phyloP scores from a whole-genome alignment of 2,329 filamentous ascomycete genomes.

The Sporothrix globosa region DNA sequence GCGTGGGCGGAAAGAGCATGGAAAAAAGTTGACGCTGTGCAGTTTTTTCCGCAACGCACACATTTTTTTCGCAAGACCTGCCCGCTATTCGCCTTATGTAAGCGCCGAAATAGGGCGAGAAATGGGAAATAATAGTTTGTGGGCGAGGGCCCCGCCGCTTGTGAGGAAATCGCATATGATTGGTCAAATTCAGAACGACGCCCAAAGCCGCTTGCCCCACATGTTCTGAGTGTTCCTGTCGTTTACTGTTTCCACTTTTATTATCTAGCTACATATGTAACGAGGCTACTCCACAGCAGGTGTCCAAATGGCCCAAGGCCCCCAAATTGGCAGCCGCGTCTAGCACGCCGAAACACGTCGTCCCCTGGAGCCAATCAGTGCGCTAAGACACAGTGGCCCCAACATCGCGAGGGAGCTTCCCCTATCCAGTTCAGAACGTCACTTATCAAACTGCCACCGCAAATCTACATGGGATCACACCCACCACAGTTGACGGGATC shows the following conservation, averaged over 20 bases:
- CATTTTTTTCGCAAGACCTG: slow-evolving; percentile 22
- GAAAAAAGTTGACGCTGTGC: slow-evolving; percentile 31
- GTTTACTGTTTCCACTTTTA: neutral
- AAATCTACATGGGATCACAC: neutral
- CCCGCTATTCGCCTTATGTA: slow-evolving; percentile 19
- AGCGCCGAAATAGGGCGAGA: slow-evolving; percentile 20
- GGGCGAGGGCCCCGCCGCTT: slow-evolving; percentile 17
- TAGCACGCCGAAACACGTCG: slow-evolving; percentile 20
- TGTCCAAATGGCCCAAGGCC: no score
- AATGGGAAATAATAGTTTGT: slow-evolving; percentile 28
- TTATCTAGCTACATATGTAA: neutral
- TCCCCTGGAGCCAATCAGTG: neutral
- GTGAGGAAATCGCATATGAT: neutral
- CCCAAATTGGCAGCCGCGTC: slow-evolving; percentile 22
- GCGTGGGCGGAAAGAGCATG: slow-evolving; percentile 9
- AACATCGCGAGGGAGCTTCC: slow-evolving; percentile 19
- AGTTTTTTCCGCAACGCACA: slow-evolving; percentile 31
- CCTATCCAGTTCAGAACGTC: slow-evolving; percentile 21
- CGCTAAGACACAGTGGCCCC: neutral
- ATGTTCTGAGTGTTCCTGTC: neutral
- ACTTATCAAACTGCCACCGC: slow-evolving; percentile 16
- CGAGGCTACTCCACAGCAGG: slow-evolving; percentile 20
- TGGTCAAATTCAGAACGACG: neutral
- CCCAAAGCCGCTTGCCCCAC: neutral
- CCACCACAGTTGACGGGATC: slow-evolving; percentile 2